A percentile compares a stretch with the other conserved stretches of the same genome.
phyloP scores from a whole-genome alignment of 164 flowering plant species.

The Vitis cinerea region DNA sequence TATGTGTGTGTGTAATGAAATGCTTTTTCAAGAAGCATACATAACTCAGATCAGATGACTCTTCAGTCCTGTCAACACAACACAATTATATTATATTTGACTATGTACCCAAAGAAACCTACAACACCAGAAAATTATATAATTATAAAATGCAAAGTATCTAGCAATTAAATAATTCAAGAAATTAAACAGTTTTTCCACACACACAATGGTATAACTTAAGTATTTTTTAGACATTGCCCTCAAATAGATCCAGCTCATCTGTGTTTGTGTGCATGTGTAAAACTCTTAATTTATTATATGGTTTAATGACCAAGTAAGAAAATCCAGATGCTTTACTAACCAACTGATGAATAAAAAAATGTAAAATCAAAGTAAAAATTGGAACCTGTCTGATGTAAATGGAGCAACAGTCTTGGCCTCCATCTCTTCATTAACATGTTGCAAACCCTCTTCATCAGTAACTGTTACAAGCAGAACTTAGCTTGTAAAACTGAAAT shows the following conservation, averaged over 20 bases:
- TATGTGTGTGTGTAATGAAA: too few relatives aligned
- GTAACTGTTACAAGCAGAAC: constrained; percentile 58
- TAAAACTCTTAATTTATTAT: background rate
- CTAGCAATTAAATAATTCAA: background rate
- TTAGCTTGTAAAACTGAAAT: constrained; percentile 31
- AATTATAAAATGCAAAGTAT: background rate
- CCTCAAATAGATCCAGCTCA: background rate
- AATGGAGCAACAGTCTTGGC: constrained; percentile 59
- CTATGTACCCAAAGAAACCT: background rate
- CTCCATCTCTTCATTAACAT: constrained; percentile 81
- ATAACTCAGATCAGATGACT: too few relatives aligned
- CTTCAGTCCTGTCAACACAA: too few relatives aligned
- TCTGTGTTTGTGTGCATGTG: background rate
- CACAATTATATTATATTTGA: background rate
- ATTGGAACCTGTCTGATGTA: constrained; percentile 57
- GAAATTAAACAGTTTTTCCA: background rate
- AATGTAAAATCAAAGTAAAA: background rate
- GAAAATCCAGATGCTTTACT: background rate
- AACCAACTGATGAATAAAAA: background rate
- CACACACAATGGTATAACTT: background rate
- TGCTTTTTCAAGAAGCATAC: too few relatives aligned
- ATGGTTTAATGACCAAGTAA: background rate
- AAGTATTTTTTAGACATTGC: background rate
- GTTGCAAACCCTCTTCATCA: constrained; percentile 93
- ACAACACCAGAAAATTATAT: background rate